A percentile compares a stretch with the other conserved stretches of the same genome.
These are phyloP conservation scores for Juncus inflexus DNA, from an alignment of 176 grass and related monocot genomes.

Conservation along the genomic window DNA sequence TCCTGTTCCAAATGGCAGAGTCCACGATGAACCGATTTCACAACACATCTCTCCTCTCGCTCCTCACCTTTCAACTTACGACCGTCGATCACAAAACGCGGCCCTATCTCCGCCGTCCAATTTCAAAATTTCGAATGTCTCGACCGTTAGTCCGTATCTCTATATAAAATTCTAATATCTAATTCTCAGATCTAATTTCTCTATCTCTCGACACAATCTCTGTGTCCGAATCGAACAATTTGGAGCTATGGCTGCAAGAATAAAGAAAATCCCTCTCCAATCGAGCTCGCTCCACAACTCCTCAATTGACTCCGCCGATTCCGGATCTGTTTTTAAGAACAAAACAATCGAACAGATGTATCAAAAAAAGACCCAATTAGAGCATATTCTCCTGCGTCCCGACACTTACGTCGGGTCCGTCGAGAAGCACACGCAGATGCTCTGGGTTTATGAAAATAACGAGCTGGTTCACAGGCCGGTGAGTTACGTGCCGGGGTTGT, in stretches of 20 bases:
- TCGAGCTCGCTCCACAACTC: conserved; percentile 75
- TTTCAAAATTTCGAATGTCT: conserved; percentile 20
- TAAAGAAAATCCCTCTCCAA: conserved; percentile 46
- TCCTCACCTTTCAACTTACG: too few relatives aligned
- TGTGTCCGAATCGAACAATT: neutral
- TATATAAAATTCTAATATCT: conserved; percentile 1
- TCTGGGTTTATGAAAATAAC: conserved; percentile 75
- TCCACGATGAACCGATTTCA: too few relatives aligned
- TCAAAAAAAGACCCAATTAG: conserved; percentile 83
- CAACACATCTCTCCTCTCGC: too few relatives aligned
- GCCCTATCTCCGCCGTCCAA: neutral
- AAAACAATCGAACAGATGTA: conserved; percentile 79
- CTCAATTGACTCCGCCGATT: neutral
- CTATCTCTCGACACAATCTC: conserved; percentile 17
- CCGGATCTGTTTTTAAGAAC: conserved; percentile 31
- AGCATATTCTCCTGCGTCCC: conserved; percentile 87
- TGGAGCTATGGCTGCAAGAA: conserved; percentile 36
- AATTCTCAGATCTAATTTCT: conserved; percentile 16
- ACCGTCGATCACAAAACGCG: too few relatives aligned
- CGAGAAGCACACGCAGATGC: conserved; percentile 58
- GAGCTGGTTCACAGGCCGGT: conserved; percentile 48
- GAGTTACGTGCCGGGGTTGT: conserved; percentile 74
- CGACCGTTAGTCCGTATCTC: conserved; percentile 12
- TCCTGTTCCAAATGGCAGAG: too few relatives aligned
- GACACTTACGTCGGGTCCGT: conserved; percentile 87